These are phyloP conservation scores for Aspergillus thermomutatus DNA, from an alignment of 2,329 filamentous ascomycete genomes.

Conservation along the genomic window DNA sequence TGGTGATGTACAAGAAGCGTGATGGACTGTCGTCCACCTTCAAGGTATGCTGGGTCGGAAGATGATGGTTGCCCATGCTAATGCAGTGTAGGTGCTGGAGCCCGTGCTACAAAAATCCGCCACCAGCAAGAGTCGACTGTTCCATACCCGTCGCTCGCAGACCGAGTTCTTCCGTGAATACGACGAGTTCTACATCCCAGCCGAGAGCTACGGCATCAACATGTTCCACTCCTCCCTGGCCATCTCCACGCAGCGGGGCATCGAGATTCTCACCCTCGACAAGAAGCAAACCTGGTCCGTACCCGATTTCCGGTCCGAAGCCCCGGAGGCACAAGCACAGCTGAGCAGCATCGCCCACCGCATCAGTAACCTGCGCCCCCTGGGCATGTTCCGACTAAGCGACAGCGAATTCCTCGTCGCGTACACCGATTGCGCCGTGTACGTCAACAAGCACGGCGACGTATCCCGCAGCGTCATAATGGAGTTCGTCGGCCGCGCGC, in stretches of 20 bases:
- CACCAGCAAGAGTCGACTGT: conserved; percentile 72
- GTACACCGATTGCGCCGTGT: conserved; percentile 95
- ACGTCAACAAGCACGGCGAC: conserved; percentile 97
- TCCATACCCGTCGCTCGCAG: conserved; percentile 60
- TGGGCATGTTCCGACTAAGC: conserved; percentile 95
- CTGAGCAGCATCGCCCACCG: conserved; percentile 82
- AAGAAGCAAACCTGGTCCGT: conserved; percentile 96
- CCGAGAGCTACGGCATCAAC: conserved; percentile 92
- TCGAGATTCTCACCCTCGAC: conserved; percentile 94
- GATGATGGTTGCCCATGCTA: not conserved
- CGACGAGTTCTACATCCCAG: conserved; percentile 97
- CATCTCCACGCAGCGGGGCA: conserved; percentile 84
- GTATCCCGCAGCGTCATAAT: conserved; percentile 92
- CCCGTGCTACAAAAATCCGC: conserved; percentile 91
- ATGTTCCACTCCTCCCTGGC: conserved; percentile 93
- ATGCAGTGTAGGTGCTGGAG: conserved; percentile 67
- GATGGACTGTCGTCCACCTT: conserved; percentile 91
- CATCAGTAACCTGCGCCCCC: conserved; percentile 75
- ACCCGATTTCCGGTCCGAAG: conserved; percentile 68
- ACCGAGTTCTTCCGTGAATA: conserved; percentile 98
- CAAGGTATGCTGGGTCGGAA: conserved; percentile 48
- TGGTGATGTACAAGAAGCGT: conserved; percentile 96
- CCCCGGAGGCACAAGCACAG: conserved; percentile 55
- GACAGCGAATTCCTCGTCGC: conserved; percentile 89
- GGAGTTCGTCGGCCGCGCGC: conserved; percentile 96